Percentiles rank a stretch among this genome's conserved stretches.
Evolutionary conservation across 495 filamentous ascomycete genomes (phyloP).

Genomic region (Penicillium parvum): DNA sequence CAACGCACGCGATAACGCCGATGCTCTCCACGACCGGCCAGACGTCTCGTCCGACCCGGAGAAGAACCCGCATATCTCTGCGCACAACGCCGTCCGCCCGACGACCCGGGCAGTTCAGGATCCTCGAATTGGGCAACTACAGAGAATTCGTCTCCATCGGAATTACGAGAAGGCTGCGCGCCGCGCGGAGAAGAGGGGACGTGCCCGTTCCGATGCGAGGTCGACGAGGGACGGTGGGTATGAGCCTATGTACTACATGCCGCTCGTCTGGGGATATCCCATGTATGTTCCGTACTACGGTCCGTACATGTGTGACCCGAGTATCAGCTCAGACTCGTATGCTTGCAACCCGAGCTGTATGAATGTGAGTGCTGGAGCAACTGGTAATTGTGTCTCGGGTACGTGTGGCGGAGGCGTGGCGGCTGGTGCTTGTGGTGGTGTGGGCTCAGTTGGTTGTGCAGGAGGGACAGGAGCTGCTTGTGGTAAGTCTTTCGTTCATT

Average conservation of each 20-base stretch:
- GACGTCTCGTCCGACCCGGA: slow-evolving; percentile 53
- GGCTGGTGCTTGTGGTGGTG: slow-evolving; percentile 48
- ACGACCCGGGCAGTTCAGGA: slow-evolving; percentile 7
- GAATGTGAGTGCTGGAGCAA: slow-evolving; percentile 32
- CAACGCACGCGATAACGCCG: slow-evolving; percentile 34
- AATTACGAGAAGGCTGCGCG: slow-evolving; percentile 59
- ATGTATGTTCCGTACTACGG: slow-evolving; percentile 50
- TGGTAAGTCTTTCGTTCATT: slow-evolving; percentile 17
- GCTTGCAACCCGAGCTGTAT: slow-evolving; percentile 44
- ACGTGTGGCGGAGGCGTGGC: slow-evolving; percentile 52
- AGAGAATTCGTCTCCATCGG: slow-evolving; percentile 31
- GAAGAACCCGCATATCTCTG: slow-evolving; percentile 66
- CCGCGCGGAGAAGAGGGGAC: slow-evolving; percentile 57
- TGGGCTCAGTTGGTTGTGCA: slow-evolving; percentile 33
- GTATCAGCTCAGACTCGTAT: slow-evolving; percentile 39
- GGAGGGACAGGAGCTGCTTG: slow-evolving; percentile 35
- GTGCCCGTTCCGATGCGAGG: slow-evolving; percentile 27
- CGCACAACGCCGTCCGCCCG: slow-evolving; percentile 57
- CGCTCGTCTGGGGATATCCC: slow-evolving; percentile 43
- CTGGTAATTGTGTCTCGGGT: slow-evolving; percentile 45
- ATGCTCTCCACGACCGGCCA: slow-evolving; percentile 48
- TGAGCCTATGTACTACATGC: slow-evolving; percentile 25
- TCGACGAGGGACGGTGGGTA: slow-evolving; percentile 30
- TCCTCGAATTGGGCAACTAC: slow-evolving; percentile 4
- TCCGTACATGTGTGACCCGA: slow-evolving; percentile 48